phyloP scores from a whole-genome alignment of 1,139 yeast species.

The Magnusiomyces magnusii region DNA sequence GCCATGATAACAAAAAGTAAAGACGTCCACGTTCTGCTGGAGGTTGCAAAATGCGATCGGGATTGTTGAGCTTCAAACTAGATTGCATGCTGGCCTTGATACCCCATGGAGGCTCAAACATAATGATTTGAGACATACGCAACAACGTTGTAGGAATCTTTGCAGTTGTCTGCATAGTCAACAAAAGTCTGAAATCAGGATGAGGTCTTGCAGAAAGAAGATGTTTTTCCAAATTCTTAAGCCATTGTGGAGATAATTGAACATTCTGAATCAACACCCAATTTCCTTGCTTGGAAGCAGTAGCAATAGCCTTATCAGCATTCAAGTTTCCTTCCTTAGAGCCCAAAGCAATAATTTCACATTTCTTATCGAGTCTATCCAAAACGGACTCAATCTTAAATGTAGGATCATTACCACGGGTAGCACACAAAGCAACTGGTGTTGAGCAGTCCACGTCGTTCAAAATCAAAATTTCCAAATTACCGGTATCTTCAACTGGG shows the following conservation, averaged over 20 bases:
- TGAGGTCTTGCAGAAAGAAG: constrained; percentile 32
- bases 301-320: constrained; percentile 49
- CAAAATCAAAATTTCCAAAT: constrained; percentile 15
- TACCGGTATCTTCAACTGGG: constrained; percentile 4
- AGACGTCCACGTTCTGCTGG: constrained; percentile 46
- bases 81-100: constrained; percentile 42
- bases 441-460: constrained; percentile 22
- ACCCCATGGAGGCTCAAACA: constrained; percentile 57
- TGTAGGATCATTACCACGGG: constrained; percentile 62
- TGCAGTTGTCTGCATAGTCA: constrained; percentile 50
- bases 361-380: constrained; percentile 20
- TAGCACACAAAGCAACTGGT: constrained; percentile 50
- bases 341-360: constrained; percentile 62
- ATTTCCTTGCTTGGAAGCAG: constrained; percentile 41
- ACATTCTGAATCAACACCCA: constrained; percentile 78
- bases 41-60: constrained; percentile 20
- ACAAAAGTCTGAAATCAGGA: constrained; percentile 44
- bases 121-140: constrained; percentile 44
- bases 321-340: constrained; percentile 55
- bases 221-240: constrained; percentile 45
- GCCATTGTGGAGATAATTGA: constrained; percentile 64
- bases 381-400: constrained; percentile 46
- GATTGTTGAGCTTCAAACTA: constrained; percentile 31
- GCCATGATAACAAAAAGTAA: constrained; percentile 57
- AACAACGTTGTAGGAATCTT: constrained; percentile 50